Evolutionary conservation across 2,329 filamentous ascomycete genomes (phyloP).

Genomic region (Akanthomyces lecanii): DNA sequence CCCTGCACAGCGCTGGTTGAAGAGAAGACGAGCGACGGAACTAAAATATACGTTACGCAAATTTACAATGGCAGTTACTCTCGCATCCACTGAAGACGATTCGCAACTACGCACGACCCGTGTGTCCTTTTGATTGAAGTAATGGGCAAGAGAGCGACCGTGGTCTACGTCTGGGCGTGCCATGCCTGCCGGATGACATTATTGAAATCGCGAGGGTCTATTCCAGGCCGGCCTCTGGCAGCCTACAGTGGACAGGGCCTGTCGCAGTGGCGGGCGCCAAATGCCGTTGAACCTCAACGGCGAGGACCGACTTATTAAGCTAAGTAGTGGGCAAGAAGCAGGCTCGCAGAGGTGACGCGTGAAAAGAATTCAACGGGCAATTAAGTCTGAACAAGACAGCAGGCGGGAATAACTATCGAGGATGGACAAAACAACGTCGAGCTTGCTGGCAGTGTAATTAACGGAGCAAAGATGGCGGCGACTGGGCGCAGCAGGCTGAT

Average conservation of each 20-base stretch:
- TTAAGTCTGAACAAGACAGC: not conserved
- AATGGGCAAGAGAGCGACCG: not conserved
- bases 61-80: not conserved
- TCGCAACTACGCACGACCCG: too few species aligned
- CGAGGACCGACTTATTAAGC: not conserved
- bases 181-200: too few species aligned
- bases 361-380: not conserved
- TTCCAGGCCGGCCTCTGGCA: too few species aligned
- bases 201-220: too few species aligned
- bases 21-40: not conserved
- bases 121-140: not conserved
- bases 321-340: not conserved
- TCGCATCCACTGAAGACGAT: not conserved
- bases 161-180: too few species aligned
- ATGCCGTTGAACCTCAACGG: not conserved
- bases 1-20: too few species aligned
- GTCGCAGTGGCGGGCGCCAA: not conserved
- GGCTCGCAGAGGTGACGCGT: not conserved
- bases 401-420: not conserved
- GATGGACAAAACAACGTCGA: not conserved
- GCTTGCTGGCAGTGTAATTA: not conserved
- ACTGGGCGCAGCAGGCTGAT: not conserved
- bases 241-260: too few species aligned
- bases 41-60: too few species aligned
- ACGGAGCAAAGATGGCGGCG: not conserved